Base-by-base conservation (phyloP, 2,329 filamentous ascomycete species). In the Ceratocystis destructans region DNA sequence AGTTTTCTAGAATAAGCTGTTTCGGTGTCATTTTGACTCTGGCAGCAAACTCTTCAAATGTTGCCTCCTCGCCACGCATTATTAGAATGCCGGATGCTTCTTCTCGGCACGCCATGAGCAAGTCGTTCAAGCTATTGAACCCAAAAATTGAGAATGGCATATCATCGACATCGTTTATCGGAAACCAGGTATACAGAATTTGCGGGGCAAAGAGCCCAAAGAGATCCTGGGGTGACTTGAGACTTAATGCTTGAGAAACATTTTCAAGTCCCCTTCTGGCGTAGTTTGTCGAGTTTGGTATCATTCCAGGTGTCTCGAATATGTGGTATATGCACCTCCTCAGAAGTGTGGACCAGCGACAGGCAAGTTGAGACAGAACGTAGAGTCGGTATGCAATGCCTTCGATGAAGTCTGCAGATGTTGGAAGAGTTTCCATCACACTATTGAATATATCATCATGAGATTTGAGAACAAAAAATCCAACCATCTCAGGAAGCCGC, bases 251-350 rank as follows among this genome's bases (percentile, higher is more conserved):
- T 12, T 74, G 76, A 3, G 92, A 84, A 41, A 96, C 85, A 12
- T 82, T 79, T 3, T 75, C 73, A 55, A 96, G 79, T 70, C 90
- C 95, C 64, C 82, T 82, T 66, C 82, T 83, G 0, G 93, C 92
- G 75, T 96, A 88, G 22, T 79, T 77, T 22, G 81, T 79, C 5
- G 88, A 87, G 10, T 77, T 76, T 2, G 81, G 76, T 15, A 96
- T 83, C 66, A 85, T 85, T 1, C 88, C 90, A 1, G 92, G 89
- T 0, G 88, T 90, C 74, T 97, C 94, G 71, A 97, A 96, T 25
- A 97, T 91, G 74, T 94, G 88, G 73, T 96, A 99, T 20, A 96
- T 88, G 70, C 90, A 91, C 69, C 88, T 85, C 64, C 92, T 87
- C 55, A 96, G 80, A 22, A 97, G 79, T 0, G 92, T 96, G 68